phyloP scores from a whole-genome alignment of 306 rosid genomes.

The Pyrus betulifolia region DNA sequence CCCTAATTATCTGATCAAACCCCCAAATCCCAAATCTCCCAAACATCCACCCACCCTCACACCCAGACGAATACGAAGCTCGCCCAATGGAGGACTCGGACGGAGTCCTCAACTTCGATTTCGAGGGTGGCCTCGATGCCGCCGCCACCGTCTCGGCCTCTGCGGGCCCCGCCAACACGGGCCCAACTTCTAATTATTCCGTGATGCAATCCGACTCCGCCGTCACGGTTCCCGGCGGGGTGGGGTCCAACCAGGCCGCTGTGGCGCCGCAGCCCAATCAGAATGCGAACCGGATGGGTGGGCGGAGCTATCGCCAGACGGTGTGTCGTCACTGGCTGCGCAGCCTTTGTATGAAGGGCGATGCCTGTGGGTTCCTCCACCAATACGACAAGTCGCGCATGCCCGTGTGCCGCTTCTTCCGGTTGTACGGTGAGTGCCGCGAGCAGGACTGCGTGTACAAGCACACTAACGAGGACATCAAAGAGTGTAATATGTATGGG shows the following conservation, averaged over 20 bases:
- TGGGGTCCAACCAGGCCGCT: constrained; percentile 4
- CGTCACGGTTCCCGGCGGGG: background rate
- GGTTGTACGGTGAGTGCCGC: constrained; percentile 89
- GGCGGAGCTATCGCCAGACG: constrained; percentile 94
- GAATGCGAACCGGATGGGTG: constrained; percentile 22
- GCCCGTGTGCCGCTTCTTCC: constrained; percentile 93
- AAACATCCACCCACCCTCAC: background rate
- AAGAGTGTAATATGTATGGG: constrained; percentile 93
- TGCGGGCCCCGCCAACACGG: constrained; percentile 34
- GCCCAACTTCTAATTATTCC: constrained; percentile 35
- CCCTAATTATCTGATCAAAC: constrained; percentile 11
- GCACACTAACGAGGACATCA: constrained; percentile 95
- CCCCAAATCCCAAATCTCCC: background rate
- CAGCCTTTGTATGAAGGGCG: constrained; percentile 94
- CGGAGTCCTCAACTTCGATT: constrained; percentile 94
- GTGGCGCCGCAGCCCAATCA: constrained; percentile 4
- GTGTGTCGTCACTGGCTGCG: constrained; percentile 99
- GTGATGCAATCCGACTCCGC: constrained; percentile 37
- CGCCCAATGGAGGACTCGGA: constrained; percentile 84
- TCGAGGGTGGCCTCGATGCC: constrained; percentile 92
- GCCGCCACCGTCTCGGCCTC: constrained; percentile 29
- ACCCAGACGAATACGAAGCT: background rate
- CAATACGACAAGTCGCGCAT: constrained; percentile 95
- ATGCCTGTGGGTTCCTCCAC: constrained; percentile 93
- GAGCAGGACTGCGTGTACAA: constrained; percentile 98